Conservation (phyloP, 306 rosid species). For the Medicago truncatula region MtrunA17r5.0-ANR NC_053049.1:45047001-45047500, state of each 20-base stretch:
- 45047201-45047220: not conserved
- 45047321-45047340: not conserved
- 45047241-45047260: too few relatives aligned
- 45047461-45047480: not conserved
- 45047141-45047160: too few relatives aligned
- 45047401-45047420: not conserved
- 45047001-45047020: too few relatives aligned
- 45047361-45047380: not conserved
- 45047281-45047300: too few relatives aligned
- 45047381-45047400: not conserved
- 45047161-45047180: not conserved
- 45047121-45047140: too few relatives aligned
- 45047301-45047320: not conserved
- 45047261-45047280: too few relatives aligned
- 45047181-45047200: not conserved
- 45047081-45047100: too few relatives aligned
- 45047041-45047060: too few relatives aligned
- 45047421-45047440: conserved; percentile 30
- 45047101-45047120: too few relatives aligned
- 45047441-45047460: conserved; percentile 7
- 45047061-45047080: too few relatives aligned
- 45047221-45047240: too few relatives aligned
- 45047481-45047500: not conserved
- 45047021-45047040: too few relatives aligned
- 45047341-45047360: not conserved